These are phyloP conservation scores for Cutaneotrichosporon cavernicola DNA, from an alignment of 1,284 basidiomycete species.

Conservation along the genomic window DNA sequence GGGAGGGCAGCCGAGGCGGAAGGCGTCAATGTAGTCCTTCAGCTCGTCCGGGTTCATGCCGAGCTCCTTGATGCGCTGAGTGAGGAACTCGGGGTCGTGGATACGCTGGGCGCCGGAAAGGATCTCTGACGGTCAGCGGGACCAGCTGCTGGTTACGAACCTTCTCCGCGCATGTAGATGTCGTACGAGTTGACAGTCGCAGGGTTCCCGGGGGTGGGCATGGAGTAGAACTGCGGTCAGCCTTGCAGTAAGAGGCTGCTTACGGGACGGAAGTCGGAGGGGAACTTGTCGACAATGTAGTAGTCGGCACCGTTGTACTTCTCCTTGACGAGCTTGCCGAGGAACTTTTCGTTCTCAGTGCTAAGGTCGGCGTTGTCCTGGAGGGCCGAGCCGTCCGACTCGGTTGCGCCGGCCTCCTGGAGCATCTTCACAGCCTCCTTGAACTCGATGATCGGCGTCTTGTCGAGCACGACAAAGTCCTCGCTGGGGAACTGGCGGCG, in stretches of 20 bases:
- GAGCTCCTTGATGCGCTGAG: slow-evolving; percentile 72
- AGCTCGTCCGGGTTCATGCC: slow-evolving; percentile 79
- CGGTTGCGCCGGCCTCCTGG: slow-evolving; percentile 72
- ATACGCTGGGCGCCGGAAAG: slow-evolving; percentile 96
- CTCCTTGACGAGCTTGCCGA: slow-evolving; percentile 81
- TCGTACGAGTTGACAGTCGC: slow-evolving; percentile 96
- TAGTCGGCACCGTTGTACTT: slow-evolving; percentile 91
- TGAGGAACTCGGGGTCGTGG: slow-evolving; percentile 81
- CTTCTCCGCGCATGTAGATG: slow-evolving; percentile 98
- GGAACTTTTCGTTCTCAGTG: slow-evolving; percentile 73
- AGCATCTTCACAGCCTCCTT: slow-evolving; percentile 82
- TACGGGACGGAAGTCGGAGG: slow-evolving; percentile 55
- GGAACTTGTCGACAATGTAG: slow-evolving; percentile 97
- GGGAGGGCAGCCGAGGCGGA: slow-evolving; percentile 89
- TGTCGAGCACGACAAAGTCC: slow-evolving; percentile 80
- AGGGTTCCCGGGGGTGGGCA: slow-evolving; percentile 88
- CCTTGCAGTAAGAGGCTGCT: not conserved
- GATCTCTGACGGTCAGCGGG: slow-evolving; percentile 62
- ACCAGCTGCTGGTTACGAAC: not conserved
- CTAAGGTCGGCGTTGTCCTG: slow-evolving; percentile 78
- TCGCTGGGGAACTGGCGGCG: slow-evolving; percentile 85
- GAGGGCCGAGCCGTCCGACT: slow-evolving; percentile 56
- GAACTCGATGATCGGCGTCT: slow-evolving; percentile 79
- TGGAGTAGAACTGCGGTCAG: slow-evolving; percentile 91
- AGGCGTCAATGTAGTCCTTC: slow-evolving; percentile 89